Evolutionary conservation across 2,329 filamentous ascomycete genomes (phyloP).

Genomic region (Talaromyces sp.): DNA sequence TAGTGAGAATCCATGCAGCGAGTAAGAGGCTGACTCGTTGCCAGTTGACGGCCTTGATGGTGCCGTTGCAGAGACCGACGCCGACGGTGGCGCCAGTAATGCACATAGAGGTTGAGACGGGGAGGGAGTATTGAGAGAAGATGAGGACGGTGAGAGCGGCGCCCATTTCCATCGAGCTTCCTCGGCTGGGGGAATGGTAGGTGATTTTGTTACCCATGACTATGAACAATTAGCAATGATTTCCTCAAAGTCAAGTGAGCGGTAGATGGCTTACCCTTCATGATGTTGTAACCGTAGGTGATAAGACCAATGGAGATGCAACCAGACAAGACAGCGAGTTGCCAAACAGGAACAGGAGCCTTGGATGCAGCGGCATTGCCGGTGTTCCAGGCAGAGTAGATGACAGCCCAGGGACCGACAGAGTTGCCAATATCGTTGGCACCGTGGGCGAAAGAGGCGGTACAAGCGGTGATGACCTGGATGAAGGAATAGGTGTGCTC

Average conservation of each 20-base stretch:
- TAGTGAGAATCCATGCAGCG: slow-evolving; percentile 65
- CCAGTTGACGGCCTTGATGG: slow-evolving; percentile 69
- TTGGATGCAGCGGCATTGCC: slow-evolving; percentile 56
- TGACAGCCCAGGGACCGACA: slow-evolving; percentile 66
- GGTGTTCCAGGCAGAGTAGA: slow-evolving; percentile 65
- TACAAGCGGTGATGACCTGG: slow-evolving; percentile 53
- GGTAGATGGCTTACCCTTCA: slow-evolving; percentile 60
- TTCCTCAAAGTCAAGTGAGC: background rate
- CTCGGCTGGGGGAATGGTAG: slow-evolving; percentile 60
- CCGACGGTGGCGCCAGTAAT: slow-evolving; percentile 77
- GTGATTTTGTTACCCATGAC: slow-evolving; percentile 81
- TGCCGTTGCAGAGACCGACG: slow-evolving; percentile 74
- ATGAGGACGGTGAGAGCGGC: slow-evolving; percentile 72
- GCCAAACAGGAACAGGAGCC: slow-evolving; percentile 69
- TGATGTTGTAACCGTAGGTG: slow-evolving; percentile 80
- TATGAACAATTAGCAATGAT: slow-evolving; percentile 26
- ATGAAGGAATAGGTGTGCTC: slow-evolving; percentile 60
- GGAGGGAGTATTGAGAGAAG: slow-evolving; percentile 71
- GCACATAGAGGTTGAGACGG: slow-evolving; percentile 75
- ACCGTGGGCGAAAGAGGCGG: slow-evolving; percentile 59
- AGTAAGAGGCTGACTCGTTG: slow-evolving; percentile 67
- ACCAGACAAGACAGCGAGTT: slow-evolving; percentile 15
- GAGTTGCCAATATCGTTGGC: slow-evolving; percentile 75
- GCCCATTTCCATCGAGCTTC: slow-evolving; percentile 74
- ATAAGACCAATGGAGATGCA: slow-evolving; percentile 52